A percentile compares a stretch with the other conserved stretches of the same genome.
Conservation (phyloP, 345 rosid species). For the Cardamine resedifolia region DNA sequence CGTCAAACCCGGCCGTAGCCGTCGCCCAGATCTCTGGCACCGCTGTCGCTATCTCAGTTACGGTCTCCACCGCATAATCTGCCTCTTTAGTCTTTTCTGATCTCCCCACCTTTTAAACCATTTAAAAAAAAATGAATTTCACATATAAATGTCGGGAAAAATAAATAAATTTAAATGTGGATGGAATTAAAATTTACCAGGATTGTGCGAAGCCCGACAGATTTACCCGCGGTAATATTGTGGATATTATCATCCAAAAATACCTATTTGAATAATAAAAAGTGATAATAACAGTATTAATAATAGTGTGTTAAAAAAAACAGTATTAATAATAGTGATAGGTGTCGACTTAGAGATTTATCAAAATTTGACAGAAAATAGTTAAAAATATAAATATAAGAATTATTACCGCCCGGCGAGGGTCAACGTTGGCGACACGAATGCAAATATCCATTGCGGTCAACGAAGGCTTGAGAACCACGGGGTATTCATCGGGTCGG, state of each 20-base stretch:
- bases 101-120: slow-evolving; percentile 61
- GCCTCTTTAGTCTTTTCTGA: slow-evolving; percentile 58
- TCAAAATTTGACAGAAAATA: neutral
- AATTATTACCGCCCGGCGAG: slow-evolving; percentile 58
- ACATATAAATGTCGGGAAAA: neutral
- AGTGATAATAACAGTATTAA: neutral
- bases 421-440: slow-evolving; percentile 57
- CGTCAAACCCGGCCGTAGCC: slow-evolving; percentile 28
- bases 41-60: slow-evolving; percentile 46
- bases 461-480: slow-evolving; percentile 74
- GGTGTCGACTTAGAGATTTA: neutral
- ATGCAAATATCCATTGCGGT: slow-evolving; percentile 78
- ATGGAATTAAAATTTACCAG: slow-evolving; percentile 44
- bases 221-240: slow-evolving; percentile 73
- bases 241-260: slow-evolving; percentile 75
- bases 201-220: slow-evolving; percentile 67
- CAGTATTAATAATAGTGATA: neutral
- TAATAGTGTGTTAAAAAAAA: too few relatives aligned
- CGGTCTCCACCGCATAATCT: slow-evolving; percentile 59
- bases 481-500: slow-evolving; percentile 72
- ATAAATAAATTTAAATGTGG: neutral
- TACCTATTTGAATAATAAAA: slow-evolving; percentile 39
- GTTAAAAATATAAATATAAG: neutral
- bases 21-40: slow-evolving; percentile 72
- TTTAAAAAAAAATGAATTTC: neutral